Percentiles rank a stretch among this genome's conserved stretches.
These are phyloP conservation scores for Saccharomycopsis javanensis DNA, from an alignment of 805 yeast genomes.

Conservation along the genomic window DNA sequence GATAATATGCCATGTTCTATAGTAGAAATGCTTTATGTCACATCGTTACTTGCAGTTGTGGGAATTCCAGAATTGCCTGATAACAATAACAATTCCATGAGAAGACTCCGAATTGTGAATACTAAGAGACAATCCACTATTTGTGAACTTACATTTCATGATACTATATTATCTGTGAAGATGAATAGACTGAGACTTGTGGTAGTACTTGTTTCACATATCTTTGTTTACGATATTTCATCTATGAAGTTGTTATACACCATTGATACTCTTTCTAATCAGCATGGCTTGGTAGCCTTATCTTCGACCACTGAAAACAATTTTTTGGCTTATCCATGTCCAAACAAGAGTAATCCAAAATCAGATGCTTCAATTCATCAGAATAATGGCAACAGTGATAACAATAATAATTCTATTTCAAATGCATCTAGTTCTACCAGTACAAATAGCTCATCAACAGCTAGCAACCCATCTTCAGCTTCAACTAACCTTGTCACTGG, in stretches of 20 bases:
- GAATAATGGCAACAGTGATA: background rate
- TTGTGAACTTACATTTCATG: constrained; percentile 65
- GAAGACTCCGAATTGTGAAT: constrained; percentile 73
- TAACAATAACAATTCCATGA: constrained; percentile 46
- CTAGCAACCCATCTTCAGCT: background rate
- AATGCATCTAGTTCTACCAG: background rate
- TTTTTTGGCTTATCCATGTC: constrained; percentile 66
- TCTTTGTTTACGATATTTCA: constrained; percentile 63
- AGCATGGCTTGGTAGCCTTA: constrained; percentile 51
- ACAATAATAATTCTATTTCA: background rate
- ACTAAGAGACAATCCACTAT: constrained; percentile 54
- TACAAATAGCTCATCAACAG: background rate
- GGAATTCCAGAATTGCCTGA: constrained; percentile 57
- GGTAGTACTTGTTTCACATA: constrained; percentile 53
- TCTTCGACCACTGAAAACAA: constrained; percentile 44
- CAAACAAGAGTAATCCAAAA: constrained; percentile 23
- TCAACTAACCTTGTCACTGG: background rate
- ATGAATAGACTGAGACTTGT: constrained; percentile 57
- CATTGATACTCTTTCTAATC: constrained; percentile 38
- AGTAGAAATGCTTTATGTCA: constrained; percentile 69
- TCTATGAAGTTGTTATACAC: constrained; percentile 56
- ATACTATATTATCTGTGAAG: constrained; percentile 48
- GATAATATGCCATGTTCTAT: constrained; percentile 50
- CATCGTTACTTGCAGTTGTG: constrained; percentile 63
- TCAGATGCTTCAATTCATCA: background rate